Evolutionary conservation across 106 monocot species (phyloP).

Genomic region (Phalaenopsis equestris): DNA sequence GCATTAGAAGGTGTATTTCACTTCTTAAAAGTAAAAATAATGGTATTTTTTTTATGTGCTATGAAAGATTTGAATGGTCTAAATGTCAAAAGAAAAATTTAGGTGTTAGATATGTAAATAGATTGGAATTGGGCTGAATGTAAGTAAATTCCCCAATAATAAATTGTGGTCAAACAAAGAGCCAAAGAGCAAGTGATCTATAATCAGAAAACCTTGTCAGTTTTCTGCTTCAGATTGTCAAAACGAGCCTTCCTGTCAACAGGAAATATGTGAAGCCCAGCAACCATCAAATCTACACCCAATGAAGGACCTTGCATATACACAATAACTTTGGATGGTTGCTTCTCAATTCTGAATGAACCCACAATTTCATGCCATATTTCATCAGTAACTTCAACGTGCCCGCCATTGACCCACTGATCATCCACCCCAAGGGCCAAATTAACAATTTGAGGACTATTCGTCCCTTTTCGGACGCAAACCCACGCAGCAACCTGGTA

Average conservation of each 20-base stretch:
- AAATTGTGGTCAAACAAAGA: no score
- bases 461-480: slow-evolving; percentile 29
- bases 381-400: slow-evolving; percentile 35
- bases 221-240: slow-evolving; percentile 62
- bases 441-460: slow-evolving; percentile 33
- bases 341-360: slow-evolving; percentile 81
- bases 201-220: slow-evolving; percentile 57
- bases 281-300: slow-evolving; percentile 65
- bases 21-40: no score
- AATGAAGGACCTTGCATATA: slow-evolving; percentile 80
- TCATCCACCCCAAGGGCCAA: slow-evolving; percentile 41
- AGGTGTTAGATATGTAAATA: no score
- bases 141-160: no score
- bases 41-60: no score
- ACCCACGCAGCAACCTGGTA: slow-evolving; percentile 58
- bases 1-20: no score
- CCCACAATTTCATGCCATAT: slow-evolving; percentile 76
- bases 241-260: slow-evolving; percentile 69
- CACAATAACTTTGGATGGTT: slow-evolving; percentile 57
- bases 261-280: slow-evolving; percentile 65
- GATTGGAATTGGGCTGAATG: no score
- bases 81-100: no score
- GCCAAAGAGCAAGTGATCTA: background rate
- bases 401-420: slow-evolving; percentile 47
- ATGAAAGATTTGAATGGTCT: no score